A percentile compares a stretch with the other conserved stretches of the same genome.
These are phyloP conservation scores for Pyrrhoderma noxium DNA, from an alignment of 1,284 basidiomycete species.

Conservation along the genomic window DNA sequence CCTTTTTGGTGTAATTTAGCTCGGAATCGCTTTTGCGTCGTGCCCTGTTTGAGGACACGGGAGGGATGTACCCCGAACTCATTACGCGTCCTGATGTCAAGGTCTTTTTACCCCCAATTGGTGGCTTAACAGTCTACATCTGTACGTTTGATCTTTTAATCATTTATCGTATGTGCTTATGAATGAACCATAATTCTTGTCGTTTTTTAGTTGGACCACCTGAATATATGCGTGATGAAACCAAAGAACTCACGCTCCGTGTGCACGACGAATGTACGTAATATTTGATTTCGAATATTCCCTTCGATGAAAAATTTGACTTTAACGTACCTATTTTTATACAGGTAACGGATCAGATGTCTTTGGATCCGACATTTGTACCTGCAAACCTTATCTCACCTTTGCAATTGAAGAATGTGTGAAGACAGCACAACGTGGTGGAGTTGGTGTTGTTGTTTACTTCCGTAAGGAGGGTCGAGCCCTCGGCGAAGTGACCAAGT, in stretches of 20 bases:
- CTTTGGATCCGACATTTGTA: conserved; percentile 91
- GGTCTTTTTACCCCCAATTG: conserved; percentile 92
- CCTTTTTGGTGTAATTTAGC: conserved; percentile 31
- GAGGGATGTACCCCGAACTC: conserved; percentile 95
- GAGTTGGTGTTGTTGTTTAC: conserved; percentile 90
- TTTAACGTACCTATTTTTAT: conserved; percentile 9
- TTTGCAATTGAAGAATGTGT: conserved; percentile 95
- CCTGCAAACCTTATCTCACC: conserved; percentile 88
- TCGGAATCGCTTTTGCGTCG: conserved; percentile 81
- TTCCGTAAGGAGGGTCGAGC: conserved; percentile 93
- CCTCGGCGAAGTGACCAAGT: conserved; percentile 90
- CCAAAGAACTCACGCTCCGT: conserved; percentile 84
- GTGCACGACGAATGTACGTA: conserved; percentile 88
- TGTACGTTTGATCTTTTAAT: conserved; percentile 37
- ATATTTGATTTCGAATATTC: conserved; percentile 21
- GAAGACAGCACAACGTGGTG: conserved; percentile 78
- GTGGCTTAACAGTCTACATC: conserved; percentile 89
- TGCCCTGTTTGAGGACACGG: conserved; percentile 90
- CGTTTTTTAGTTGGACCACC: conserved; percentile 67
- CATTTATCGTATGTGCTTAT: too few relatives aligned
- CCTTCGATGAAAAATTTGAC: neutral
- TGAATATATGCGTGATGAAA: conserved; percentile 68
- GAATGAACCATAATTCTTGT: neutral
- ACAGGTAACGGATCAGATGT: conserved; percentile 78
- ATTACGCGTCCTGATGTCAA: conserved; percentile 94